Conservation (phyloP, 441 rosid species). For the Adansonia grandidieri region DNA sequence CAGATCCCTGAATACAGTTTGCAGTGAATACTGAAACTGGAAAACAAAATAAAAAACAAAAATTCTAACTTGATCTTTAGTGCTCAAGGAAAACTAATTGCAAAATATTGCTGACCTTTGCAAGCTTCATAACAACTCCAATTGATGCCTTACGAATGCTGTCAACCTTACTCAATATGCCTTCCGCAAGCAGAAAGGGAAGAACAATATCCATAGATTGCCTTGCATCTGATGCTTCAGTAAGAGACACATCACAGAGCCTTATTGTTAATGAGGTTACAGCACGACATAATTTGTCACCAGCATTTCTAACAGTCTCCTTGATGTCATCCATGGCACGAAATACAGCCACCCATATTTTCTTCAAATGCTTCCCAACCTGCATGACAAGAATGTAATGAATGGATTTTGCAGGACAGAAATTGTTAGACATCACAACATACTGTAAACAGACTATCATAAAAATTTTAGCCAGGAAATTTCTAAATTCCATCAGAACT, state of each 20-base stretch:
- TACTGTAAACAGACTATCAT: background rate
- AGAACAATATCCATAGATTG: conserved; percentile 84
- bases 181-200: conserved; percentile 89
- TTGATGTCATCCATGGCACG: conserved; percentile 99
- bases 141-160: conserved; percentile 91
- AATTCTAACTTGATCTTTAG: background rate
- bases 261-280: conserved; percentile 83
- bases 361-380: conserved; percentile 83
- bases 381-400: conserved; percentile 28
- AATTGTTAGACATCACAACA: conserved; percentile 1
- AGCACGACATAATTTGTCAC: conserved; percentile 83
- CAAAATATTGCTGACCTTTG: conserved; percentile 66
- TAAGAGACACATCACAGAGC: conserved; percentile 90
- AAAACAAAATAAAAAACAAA: conserved; percentile 9
- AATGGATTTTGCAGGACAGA: background rate
- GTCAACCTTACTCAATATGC: conserved; percentile 89
- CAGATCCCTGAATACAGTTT: conserved; percentile 5
- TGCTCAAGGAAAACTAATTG: conserved; percentile 8
- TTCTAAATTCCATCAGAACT: background rate
- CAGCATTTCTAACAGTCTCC: conserved; percentile 98
- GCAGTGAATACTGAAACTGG: background rate
- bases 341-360: conserved; percentile 82
- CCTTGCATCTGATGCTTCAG: conserved; percentile 74
- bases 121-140: conserved; percentile 96
- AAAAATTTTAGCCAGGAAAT: background rate